phyloP scores from a whole-genome alignment of 2,329 filamentous ascomycete species.

The Penicillium sp. region DNA sequence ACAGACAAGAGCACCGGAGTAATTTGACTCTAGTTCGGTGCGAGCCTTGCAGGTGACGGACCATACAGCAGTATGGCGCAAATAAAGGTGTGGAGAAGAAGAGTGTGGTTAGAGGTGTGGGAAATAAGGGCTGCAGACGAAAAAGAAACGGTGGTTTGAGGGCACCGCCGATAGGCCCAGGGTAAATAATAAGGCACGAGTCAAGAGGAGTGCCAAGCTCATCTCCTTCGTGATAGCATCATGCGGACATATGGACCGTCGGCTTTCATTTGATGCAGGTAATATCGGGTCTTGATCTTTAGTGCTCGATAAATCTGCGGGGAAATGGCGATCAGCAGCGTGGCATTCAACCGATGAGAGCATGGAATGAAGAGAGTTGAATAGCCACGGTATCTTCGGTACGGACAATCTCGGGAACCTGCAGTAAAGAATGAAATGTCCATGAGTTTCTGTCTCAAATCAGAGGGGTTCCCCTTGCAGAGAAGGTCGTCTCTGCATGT shows the following conservation, averaged over 20 bases:
- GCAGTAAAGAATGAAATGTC: constrained; percentile 12
- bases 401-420: constrained; percentile 12
- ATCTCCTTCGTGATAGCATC: constrained; percentile 21
- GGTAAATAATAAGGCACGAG: not conserved
- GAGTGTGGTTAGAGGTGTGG: constrained; percentile 1
- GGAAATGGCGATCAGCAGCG: constrained; percentile 21
- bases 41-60: constrained; percentile 20
- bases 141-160: constrained; percentile 1
- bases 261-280: constrained; percentile 2
- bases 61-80: constrained; percentile 20
- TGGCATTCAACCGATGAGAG: not conserved
- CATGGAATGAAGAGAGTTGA: not conserved
- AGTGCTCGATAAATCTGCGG: constrained; percentile 14
- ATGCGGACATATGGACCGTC: constrained; percentile 17
- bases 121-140: not conserved
- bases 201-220: constrained; percentile 11
- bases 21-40: constrained; percentile 2
- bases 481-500: constrained; percentile 3
- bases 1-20: not conserved
- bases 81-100: constrained; percentile 25
- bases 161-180: constrained; percentile 1
- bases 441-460: constrained; percentile 17
- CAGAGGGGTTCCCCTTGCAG: constrained; percentile 24
- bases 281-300: constrained; percentile 1
- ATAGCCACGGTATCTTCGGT: not conserved